phyloP scores from a whole-genome alignment of 768 basidiomycete species.

The Lentinula aciculospora region DNA sequence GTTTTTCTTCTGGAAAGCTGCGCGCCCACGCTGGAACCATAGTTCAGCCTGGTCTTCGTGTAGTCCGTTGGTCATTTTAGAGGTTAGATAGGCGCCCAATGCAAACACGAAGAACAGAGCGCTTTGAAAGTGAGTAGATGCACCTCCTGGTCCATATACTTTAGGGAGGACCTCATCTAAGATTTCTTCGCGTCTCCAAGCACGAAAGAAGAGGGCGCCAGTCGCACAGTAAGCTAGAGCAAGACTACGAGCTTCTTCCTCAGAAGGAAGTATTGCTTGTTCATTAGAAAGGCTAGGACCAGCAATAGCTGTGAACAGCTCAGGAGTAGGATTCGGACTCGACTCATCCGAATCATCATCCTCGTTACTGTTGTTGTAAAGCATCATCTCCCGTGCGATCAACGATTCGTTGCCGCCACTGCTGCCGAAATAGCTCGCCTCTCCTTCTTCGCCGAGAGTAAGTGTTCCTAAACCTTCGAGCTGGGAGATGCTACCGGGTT shows the following conservation, averaged over 20 bases:
- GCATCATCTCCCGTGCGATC: constrained; percentile 6
- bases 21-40: constrained; percentile 1
- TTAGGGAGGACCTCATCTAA: constrained; percentile 1
- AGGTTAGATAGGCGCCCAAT: neutral
- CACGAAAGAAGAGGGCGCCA: constrained; percentile 1
- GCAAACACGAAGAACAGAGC: constrained; percentile 3
- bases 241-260: neutral
- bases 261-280: neutral
- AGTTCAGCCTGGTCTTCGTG: neutral
- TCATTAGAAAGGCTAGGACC: neutral
- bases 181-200: neutral
- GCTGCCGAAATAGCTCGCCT: constrained; percentile 4
- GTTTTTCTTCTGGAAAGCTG: neutral
- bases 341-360: constrained; percentile 1
- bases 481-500: neutral
- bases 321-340: neutral
- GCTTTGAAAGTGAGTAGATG: constrained; percentile 1
- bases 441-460: constrained; percentile 5
- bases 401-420: constrained; percentile 2
- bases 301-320: neutral
- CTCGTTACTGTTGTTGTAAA: neutral
- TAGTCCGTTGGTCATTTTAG: neutral
- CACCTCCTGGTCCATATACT: neutral
- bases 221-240: neutral
- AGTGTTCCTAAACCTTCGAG: constrained; percentile 3